Conservation (phyloP, 1,139 yeast genomes). For the Nakaseomyces nivariensis region DNA sequence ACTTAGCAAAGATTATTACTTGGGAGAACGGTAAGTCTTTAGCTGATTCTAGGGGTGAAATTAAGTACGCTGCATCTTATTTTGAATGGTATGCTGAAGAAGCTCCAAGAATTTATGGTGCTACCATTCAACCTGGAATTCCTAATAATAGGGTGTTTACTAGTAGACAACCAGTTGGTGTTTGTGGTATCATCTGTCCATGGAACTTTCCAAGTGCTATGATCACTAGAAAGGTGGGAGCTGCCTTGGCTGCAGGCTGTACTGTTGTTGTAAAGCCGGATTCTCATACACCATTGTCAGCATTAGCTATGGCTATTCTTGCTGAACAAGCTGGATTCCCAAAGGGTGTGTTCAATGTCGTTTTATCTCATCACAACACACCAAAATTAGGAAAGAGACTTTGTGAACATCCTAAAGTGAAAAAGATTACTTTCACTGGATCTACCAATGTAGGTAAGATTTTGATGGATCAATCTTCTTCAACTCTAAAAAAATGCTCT, state of each 20-base stretch:
- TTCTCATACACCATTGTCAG: constrained; percentile 77
- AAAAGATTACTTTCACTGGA: constrained; percentile 84
- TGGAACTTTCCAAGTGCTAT: constrained; percentile 96
- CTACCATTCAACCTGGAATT: constrained; percentile 55
- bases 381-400: constrained; percentile 54
- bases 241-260: constrained; percentile 91
- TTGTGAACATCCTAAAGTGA: constrained; percentile 57
- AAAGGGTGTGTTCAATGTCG: constrained; percentile 68
- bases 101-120: constrained; percentile 70
- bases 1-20: constrained; percentile 62
- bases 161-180: constrained; percentile 75
- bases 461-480: constrained; percentile 66
- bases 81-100: constrained; percentile 86
- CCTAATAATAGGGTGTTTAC: constrained; percentile 52
- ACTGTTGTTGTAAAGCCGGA: constrained; percentile 88
- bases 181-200: constrained; percentile 84
- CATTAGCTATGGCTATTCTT: constrained; percentile 67
- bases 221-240: constrained; percentile 87
- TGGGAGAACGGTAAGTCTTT: constrained; percentile 81
- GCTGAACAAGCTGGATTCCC: constrained; percentile 80
- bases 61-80: constrained; percentile 66
- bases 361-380: constrained; percentile 47
- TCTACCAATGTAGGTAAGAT: constrained; percentile 77
- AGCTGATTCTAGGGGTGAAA: constrained; percentile 68
- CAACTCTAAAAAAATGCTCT: constrained; percentile 72